Conservation (phyloP, 1,284 basidiomycete genomes). For the Phellopilus nigrolimitatus region DNA sequence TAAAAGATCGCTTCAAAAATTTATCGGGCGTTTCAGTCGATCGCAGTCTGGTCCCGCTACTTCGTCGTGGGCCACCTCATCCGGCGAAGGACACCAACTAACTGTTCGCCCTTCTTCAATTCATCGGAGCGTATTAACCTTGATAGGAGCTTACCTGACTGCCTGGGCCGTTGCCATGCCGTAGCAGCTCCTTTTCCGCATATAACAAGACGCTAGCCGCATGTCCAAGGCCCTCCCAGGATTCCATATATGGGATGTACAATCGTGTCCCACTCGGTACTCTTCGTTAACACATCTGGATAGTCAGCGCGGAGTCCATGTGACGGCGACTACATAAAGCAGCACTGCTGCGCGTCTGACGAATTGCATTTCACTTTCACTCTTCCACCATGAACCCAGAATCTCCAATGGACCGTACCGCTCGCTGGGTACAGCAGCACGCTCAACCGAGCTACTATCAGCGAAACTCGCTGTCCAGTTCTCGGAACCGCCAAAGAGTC, state of each 20-base stretch:
- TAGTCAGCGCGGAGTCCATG: slow-evolving; percentile 14
- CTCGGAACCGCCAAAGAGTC: slow-evolving; percentile 4
- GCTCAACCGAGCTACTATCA: slow-evolving; percentile 6
- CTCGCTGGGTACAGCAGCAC: slow-evolving; percentile 19
- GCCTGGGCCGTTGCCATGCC: slow-evolving; percentile 17
- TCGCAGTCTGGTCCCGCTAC: not conserved
- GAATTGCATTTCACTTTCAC: not conserved
- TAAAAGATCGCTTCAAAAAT: no score
- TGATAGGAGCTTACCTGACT: slow-evolving; percentile 9
- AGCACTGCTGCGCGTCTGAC: not conserved
- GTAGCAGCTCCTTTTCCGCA: slow-evolving; percentile 7
- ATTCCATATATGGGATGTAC: slow-evolving; percentile 12
- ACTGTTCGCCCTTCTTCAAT: not conserved
- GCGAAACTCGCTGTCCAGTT: not conserved
- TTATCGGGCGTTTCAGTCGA: no score
- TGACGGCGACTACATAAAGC: slow-evolving; percentile 17
- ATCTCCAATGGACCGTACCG: slow-evolving; percentile 17
- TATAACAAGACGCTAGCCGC: no score
- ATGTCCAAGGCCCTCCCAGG: slow-evolving; percentile 9
- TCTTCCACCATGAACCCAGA: slow-evolving; percentile 15
- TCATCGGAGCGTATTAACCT: not conserved
- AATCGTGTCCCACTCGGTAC: slow-evolving; percentile 9
- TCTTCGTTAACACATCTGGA: no score
- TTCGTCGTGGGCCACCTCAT: not conserved
- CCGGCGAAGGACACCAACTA: no score